phyloP scores from a whole-genome alignment of 306 rosid genomes.

The Pyrus betulifolia region DNA sequence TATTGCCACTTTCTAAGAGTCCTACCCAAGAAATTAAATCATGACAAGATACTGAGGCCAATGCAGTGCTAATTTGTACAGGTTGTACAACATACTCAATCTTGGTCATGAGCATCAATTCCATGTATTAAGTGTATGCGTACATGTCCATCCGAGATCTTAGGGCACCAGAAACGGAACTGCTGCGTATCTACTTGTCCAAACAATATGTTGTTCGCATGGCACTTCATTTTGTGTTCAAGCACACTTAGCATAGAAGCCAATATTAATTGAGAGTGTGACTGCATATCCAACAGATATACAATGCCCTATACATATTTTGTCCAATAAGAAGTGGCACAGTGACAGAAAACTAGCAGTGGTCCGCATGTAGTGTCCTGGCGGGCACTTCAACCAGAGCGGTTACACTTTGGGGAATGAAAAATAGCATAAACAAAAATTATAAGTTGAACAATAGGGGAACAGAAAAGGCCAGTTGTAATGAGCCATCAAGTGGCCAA shows the following conservation, averaged over 20 bases:
- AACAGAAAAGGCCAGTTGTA: not conserved
- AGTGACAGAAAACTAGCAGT: not conserved
- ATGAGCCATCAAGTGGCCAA: slow-evolving; percentile 2
- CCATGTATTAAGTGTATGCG: not conserved
- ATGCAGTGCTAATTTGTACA: not conserved
- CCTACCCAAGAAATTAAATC: not conserved
- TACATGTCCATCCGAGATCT: slow-evolving; percentile 11
- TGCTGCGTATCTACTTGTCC: slow-evolving; percentile 11
- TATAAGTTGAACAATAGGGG: not conserved
- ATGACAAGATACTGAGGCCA: slow-evolving; percentile 7
- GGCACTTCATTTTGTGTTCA: not conserved
- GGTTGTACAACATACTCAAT: slow-evolving; percentile 5
- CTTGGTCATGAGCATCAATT: not conserved
- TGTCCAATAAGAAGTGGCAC: slow-evolving; percentile 4
- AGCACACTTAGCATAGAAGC: slow-evolving; percentile 3
- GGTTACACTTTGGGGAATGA: not conserved
- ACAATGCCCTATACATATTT: not conserved
- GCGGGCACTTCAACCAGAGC: slow-evolving; percentile 3
- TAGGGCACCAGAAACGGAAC: slow-evolving; percentile 10
- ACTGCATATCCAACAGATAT: not conserved
- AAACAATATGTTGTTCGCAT: not conserved
- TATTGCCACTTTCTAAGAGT: not conserved
- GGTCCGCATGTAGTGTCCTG: not conserved
- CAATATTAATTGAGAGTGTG: not conserved
- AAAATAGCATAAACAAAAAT: not conserved